A percentile compares a stretch with the other conserved stretches of the same genome.
Evolutionary conservation across 164 flowering plant species (phyloP).

Genomic region (Cinnamomum micranthum): DNA sequence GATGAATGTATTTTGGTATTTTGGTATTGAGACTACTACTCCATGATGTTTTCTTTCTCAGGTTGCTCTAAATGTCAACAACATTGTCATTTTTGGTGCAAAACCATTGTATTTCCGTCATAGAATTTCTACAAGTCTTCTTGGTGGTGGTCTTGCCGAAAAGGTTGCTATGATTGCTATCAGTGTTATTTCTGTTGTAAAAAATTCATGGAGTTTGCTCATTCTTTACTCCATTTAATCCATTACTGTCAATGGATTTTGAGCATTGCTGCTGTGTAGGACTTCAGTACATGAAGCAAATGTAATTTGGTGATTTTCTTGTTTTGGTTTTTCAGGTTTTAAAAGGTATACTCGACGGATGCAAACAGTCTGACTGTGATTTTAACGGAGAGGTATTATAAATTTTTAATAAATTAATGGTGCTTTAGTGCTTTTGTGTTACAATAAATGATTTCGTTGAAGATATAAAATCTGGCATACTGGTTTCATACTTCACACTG

Average conservation of each 20-base stretch:
- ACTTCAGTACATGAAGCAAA: too few relatives aligned
- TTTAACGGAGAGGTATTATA: too few relatives aligned
- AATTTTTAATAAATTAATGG: too few relatives aligned
- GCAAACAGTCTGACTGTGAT: too few relatives aligned
- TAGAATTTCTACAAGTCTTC: constrained; percentile 89
- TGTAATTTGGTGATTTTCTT: too few relatives aligned
- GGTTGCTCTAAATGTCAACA: constrained; percentile 99
- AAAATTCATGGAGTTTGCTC: neutral
- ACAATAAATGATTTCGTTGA: too few relatives aligned
- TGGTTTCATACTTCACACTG: too few relatives aligned
- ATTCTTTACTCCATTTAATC: neutral
- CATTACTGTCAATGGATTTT: neutral
- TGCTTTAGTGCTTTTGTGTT: too few relatives aligned
- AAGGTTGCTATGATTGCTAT: constrained; percentile 38
- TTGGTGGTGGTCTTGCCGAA: constrained; percentile 97
- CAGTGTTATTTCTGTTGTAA: neutral
- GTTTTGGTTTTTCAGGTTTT: too few relatives aligned
- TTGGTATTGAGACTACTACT: neutral
- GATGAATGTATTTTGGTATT: neutral
- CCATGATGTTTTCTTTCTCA: constrained; percentile 20
- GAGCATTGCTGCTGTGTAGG: neutral
- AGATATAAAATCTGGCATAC: too few relatives aligned
- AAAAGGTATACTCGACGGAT: too few relatives aligned
- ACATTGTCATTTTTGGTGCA: constrained; percentile 94
- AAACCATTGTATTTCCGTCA: constrained; percentile 91